Percentiles rank a stretch among this genome's conserved stretches.
Conservation (phyloP, 176 grass and related monocot genomes). For the Secale cereale region DNA sequence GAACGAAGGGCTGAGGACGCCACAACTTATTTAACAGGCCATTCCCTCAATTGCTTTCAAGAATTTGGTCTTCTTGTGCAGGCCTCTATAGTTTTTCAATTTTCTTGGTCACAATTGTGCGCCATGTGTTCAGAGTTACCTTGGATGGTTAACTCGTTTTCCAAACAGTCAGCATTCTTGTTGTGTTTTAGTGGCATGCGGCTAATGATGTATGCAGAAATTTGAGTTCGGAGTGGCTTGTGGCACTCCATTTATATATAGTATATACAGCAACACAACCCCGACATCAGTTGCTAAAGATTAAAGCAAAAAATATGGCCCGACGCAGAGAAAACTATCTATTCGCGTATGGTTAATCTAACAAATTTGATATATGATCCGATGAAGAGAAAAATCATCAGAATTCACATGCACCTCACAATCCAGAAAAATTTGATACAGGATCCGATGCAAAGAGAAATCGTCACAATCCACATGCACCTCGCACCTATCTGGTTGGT, state of each 20-base stretch:
- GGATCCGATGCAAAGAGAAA: not conserved
- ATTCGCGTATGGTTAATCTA: not conserved
- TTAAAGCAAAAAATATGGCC: not conserved
- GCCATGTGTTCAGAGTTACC: conserved; percentile 3
- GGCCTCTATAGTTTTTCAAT: conserved; percentile 25
- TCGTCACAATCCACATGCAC: too few species aligned
- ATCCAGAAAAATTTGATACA: not conserved
- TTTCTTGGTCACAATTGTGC: conserved; percentile 15
- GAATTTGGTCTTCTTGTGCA: conserved; percentile 12
- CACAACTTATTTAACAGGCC: conserved; percentile 11
- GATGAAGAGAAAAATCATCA: not conserved
- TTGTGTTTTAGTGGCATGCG: conserved; percentile 21
- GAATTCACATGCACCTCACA: too few species aligned
- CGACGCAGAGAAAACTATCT: not conserved
- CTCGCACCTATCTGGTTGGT: too few species aligned
- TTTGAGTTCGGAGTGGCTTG: not conserved
- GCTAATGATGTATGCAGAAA: conserved; percentile 4
- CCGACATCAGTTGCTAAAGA: not conserved
- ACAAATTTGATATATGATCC: not conserved
- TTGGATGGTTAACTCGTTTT: conserved; percentile 18
- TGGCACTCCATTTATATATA: not conserved
- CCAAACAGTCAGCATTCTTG: conserved; percentile 28
- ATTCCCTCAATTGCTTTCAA: conserved; percentile 28
- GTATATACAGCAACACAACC: not conserved
- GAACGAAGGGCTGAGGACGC: conserved; percentile 67